A percentile compares a stretch with the other conserved stretches of the same genome.
Conservation (phyloP, 2,329 filamentous ascomycete genomes). For the Colletotrichum endophyticum region DNA sequence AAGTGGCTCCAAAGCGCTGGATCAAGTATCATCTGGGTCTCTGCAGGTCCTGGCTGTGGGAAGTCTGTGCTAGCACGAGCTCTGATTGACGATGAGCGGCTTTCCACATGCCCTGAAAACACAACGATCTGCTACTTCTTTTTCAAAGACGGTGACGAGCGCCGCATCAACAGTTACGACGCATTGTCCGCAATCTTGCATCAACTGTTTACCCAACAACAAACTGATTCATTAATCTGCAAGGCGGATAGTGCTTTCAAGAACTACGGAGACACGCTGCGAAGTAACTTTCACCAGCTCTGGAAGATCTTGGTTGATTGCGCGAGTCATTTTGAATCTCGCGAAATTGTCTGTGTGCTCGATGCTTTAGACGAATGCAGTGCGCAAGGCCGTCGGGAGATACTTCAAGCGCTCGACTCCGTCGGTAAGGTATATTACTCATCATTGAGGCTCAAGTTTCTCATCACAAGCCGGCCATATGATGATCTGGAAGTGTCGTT, state of each 20-base stretch:
- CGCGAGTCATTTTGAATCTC: rapidly evolving
- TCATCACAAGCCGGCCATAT: background rate
- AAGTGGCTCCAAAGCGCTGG: slow-evolving; percentile 27
- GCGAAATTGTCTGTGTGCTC: background rate
- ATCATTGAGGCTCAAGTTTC: no score
- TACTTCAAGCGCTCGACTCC: no score
- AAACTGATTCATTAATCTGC: slow-evolving; percentile 9
- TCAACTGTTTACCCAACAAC: slow-evolving; percentile 27
- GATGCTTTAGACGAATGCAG: background rate
- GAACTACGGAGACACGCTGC: background rate
- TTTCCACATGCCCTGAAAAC: slow-evolving; percentile 24
- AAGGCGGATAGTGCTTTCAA: background rate
- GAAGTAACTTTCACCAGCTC: slow-evolving; percentile 5
- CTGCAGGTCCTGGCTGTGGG: slow-evolving; percentile 35
- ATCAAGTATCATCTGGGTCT: slow-evolving; percentile 33
- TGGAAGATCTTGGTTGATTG: background rate
- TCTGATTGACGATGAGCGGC: slow-evolving; percentile 30
- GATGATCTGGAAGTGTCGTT: background rate
- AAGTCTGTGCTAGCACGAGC: slow-evolving; percentile 34
- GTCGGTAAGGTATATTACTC: no score
- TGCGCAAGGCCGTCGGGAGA: rapidly evolving
- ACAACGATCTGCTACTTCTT: slow-evolving; percentile 20
- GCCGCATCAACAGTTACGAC: slow-evolving; percentile 19
- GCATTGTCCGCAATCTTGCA: slow-evolving; percentile 30
- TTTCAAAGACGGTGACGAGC: background rate